Evolutionary conservation across 495 filamentous ascomycete species (phyloP).

Genomic region (Evernia prunastri): DNA sequence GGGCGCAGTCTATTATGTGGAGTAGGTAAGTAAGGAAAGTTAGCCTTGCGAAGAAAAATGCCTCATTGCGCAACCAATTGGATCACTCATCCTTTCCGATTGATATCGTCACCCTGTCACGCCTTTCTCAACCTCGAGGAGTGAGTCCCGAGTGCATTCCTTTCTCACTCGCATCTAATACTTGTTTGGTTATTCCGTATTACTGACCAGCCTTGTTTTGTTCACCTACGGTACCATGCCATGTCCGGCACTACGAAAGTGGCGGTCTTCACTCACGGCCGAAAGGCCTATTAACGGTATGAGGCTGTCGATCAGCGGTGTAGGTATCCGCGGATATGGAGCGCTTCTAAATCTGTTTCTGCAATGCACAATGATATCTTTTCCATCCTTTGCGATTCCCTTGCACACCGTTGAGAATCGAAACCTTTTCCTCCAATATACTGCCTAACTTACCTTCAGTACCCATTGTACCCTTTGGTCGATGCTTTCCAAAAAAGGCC

Average conservation of each 20-base stretch:
- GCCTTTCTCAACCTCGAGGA: neutral
- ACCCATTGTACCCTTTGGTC: neutral
- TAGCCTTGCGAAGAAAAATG: neutral
- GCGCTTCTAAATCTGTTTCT: neutral
- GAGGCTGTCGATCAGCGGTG: neutral
- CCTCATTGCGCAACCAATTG: conserved; percentile 3
- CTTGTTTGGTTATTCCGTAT: neutral
- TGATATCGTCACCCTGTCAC: neutral
- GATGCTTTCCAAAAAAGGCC: neutral
- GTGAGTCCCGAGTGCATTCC: neutral
- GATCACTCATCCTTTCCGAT: neutral
- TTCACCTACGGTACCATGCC: neutral
- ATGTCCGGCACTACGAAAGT: neutral
- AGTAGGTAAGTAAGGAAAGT: too few species aligned
- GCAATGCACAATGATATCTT: neutral
- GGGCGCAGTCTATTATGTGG: neutral
- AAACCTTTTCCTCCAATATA: neutral
- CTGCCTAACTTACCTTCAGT: neutral
- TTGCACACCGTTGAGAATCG: neutral
- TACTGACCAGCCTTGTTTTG: neutral
- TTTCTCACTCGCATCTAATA: neutral
- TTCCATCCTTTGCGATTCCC: neutral
- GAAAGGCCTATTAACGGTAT: neutral
- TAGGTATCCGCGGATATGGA: neutral
- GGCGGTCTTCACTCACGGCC: neutral